Base-by-base conservation (phyloP, 2,329 filamentous ascomycete species). In the Didymella sp. region DNA sequence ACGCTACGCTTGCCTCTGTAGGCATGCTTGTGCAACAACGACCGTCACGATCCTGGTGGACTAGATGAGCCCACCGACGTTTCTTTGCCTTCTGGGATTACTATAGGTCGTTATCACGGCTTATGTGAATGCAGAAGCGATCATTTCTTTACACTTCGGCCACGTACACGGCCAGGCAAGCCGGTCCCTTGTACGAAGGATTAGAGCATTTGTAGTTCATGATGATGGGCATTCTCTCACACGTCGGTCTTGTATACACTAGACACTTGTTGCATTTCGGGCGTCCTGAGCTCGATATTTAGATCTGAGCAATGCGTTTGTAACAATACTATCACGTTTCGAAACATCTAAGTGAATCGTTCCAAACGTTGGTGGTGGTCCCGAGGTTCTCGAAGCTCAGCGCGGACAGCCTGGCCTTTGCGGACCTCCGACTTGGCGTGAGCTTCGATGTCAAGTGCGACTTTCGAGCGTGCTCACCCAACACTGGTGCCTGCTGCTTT, bases 251-350 rank as follows among this genome's bases (percentile, higher is more conserved):
- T 71, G 65, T 71, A 74, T 69, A 73, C 69, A 73, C 59, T 70
- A 70, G 70, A 71, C 66, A 64, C 49, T 51, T 67, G 51, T 69
- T 68, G 71, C 70, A 74, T 75, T 43, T 62, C 46, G 50, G 65
- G 68, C 70, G 66, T 73, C 64, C 40, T 61, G 37, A 58, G 60
- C 57, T 62, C 51, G 35, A 51, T 37, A 64, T 60, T 62, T 59
- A 51, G 54, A 60, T 53, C 15, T 53, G 48, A 55, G 61, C 60
- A 40, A 31, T 52, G 30, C 22, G 46, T 56, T 56, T 67, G 61
- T 68, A 62, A 42, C 45, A 59, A 59, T 58, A 63, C 38, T 17
- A 50, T 50, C 27, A 45, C 19, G 19, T 35, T 46, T 30, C 12
- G 25, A 53, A 45, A 46, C 8, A 50, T 49, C 2, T 41, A 24